Percentiles rank a stretch among this genome's conserved stretches.
Conservation (phyloP, 2,329 filamentous ascomycete species). For the Ceratocystis colombiana region DNA sequence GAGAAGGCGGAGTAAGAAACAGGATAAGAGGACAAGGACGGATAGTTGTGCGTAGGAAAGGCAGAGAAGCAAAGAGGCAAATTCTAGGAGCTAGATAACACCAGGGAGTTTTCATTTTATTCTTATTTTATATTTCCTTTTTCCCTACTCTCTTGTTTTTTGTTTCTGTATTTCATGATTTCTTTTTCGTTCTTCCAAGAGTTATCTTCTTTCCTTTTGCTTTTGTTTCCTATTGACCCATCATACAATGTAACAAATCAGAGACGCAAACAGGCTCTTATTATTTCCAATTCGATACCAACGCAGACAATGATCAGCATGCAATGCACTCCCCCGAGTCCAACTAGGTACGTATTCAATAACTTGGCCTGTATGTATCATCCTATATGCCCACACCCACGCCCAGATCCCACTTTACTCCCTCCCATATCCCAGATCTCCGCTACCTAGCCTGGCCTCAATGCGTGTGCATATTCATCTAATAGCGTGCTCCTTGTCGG, state of each 20-base stretch:
- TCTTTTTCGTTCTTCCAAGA: background rate
- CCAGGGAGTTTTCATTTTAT: background rate
- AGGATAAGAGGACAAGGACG: background rate
- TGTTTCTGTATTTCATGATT: constrained; percentile 6
- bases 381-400: background rate
- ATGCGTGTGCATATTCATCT: background rate
- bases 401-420: background rate
- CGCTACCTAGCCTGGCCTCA: background rate
- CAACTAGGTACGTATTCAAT: background rate
- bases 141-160: background rate
- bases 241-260: background rate
- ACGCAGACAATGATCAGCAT: constrained; percentile 8
- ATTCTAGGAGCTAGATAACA: background rate
- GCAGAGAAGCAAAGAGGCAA: background rate
- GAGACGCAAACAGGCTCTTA: constrained; percentile 1
- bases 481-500: background rate
- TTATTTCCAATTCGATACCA: background rate
- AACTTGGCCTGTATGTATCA: background rate
- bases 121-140: background rate
- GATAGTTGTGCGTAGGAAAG: background rate
- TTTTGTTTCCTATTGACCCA: too few species aligned
- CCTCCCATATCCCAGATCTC: constrained; percentile 1
- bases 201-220: too few species aligned
- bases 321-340: constrained; percentile 3
- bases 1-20: background rate